Base-by-base conservation (phyloP, 768 basidiomycete species). In the Tubosaeta sp. region DNA sequence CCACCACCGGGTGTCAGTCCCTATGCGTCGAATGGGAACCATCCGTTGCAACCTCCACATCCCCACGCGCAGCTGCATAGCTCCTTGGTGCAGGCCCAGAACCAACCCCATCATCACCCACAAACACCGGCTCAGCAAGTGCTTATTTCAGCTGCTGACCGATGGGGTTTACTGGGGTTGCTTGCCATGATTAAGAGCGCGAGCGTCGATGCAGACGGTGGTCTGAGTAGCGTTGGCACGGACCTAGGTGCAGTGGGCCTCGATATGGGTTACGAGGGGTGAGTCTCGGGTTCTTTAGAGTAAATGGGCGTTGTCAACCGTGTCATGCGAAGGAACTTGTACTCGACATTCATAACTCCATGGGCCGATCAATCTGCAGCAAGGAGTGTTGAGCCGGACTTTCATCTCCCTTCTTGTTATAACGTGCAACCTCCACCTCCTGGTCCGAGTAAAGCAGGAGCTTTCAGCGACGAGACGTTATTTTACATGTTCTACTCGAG, bases 401-500 rank as follows among this genome's bases (percentile, higher is more conserved):
- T 86, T 67, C 86, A 90, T 60, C 80, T 94, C 43, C 94, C 94
- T 35, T 74, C 82, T 25, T 96, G 94, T 71, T 98, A 98, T 61
- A 93, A 86, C 69, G 94, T 96, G 43, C 86, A 90, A 59, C 85
- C 94, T 30, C 84, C 87, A 32, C 84, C 92, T 41, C 87, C 90
- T 32, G 88, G 88, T 4, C 86, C 88, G 46, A 76, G 65, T 56
- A 94, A 93, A 72, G 87, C 85, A 16, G 78, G 80, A 1, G 82
- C 85, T 44, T 95, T 98, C 71, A 88, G 87, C 69, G 94, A 97
- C 68, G 94, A 98, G 71, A 96, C 94, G 14, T 73, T 98, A 24
- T 96, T 98, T 72, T 95, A 91, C 78, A 94, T 95, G 83, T 98
- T 98, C 77, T 98, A 97, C 73, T 84, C 91, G 50, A 86, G 83